Evolutionary conservation across 208 protist genomes (phyloP), one percentile per base, ranked within the genome.

Genomic region (Leishmania turanica): DNA sequence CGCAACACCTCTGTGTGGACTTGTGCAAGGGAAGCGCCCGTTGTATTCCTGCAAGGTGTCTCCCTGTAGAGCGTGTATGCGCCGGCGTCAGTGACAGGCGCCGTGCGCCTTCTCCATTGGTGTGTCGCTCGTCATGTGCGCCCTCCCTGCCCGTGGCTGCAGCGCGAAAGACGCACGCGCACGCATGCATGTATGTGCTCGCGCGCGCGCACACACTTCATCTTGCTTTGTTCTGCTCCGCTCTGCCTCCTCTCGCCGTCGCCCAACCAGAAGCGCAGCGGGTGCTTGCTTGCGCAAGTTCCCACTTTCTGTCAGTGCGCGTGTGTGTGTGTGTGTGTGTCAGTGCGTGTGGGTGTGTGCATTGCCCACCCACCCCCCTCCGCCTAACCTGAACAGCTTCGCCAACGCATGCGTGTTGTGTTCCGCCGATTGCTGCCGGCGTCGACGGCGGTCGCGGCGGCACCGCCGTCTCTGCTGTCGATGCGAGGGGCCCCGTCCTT

Each of bases 401-500:
- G 68, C 8, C 42, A 24, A 53, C 42, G 68, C 19, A 27, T 79
- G 60, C 72, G 73, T 24, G 3, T 31, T 45, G 77, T 53, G 24
- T 79, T 70, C 21, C 72, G 75, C 15, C 75, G 66, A 5, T 64
- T 76, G 17, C 53, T 56, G 37, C 62, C 58, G 17, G 27, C 47
- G 8, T 31, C 64, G 40, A 65, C 58, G 15, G 37, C 78, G 11
- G 27, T 5, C 7, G 73, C 24, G 27, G 54, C 37, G 47, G 40
- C 72, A 40, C 77, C 89, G 1, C 24, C 56, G 72, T 82, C 79
- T 24, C 85, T 94, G 56, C 86, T 96, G 47, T 96, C 93, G 3
- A 82, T 95, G 77, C 90, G 90, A n/a, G 69, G 79, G 54, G 93
- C 93, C 21, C 93, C 93, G 42, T 92, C 89, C 2, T 94, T 94